These are phyloP conservation scores for Cryomyces minteri DNA, from an alignment of 495 filamentous ascomycete genomes.

Conservation along the genomic window DNA sequence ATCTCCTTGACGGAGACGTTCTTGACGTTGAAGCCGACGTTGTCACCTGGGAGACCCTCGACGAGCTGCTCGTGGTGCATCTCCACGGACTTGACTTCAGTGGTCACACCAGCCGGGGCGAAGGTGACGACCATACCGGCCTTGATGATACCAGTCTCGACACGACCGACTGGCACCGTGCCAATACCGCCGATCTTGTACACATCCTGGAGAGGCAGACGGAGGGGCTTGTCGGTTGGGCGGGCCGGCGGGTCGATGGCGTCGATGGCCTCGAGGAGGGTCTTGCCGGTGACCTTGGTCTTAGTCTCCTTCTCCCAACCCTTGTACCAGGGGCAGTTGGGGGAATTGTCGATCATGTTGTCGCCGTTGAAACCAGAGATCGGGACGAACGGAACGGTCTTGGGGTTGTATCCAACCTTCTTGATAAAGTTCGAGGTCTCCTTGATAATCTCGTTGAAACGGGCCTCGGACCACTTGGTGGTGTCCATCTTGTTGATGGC, in stretches of 20 bases:
- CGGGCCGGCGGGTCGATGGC: slow-evolving; percentile 83
- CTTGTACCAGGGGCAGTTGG: slow-evolving; percentile 99
- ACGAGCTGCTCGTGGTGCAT: slow-evolving; percentile 99
- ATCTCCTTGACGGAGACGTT: slow-evolving; percentile 99
- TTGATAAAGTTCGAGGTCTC: slow-evolving; percentile 99
- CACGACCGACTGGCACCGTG: slow-evolving; percentile 95
- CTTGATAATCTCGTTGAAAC: slow-evolving; percentile 99
- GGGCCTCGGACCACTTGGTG: slow-evolving; percentile 89
- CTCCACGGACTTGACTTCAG: slow-evolving; percentile 99
- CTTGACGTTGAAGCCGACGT: slow-evolving; percentile 99
- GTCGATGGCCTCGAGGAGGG: slow-evolving; percentile 97
- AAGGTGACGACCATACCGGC: slow-evolving; percentile 96
- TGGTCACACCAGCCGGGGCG: slow-evolving; percentile 95
- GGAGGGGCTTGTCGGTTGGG: slow-evolving; percentile 93
- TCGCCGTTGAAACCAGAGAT: slow-evolving; percentile 99
- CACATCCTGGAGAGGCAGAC: slow-evolving; percentile 99
- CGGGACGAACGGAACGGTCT: slow-evolving; percentile 92
- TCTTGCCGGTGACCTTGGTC: slow-evolving; percentile 77
- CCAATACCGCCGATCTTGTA: slow-evolving; percentile 99
- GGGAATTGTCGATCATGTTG: slow-evolving; percentile 91
- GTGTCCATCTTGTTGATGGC: slow-evolving; percentile 99
- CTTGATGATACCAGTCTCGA: slow-evolving; percentile 97
- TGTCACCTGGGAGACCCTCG: slow-evolving; percentile 95
- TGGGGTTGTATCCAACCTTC: slow-evolving; percentile 99
- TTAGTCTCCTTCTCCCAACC: slow-evolving; percentile 99